Base-by-base conservation (phyloP, 495 filamentous ascomycete genomes). In the Trypethelium eluteriae region DNA sequence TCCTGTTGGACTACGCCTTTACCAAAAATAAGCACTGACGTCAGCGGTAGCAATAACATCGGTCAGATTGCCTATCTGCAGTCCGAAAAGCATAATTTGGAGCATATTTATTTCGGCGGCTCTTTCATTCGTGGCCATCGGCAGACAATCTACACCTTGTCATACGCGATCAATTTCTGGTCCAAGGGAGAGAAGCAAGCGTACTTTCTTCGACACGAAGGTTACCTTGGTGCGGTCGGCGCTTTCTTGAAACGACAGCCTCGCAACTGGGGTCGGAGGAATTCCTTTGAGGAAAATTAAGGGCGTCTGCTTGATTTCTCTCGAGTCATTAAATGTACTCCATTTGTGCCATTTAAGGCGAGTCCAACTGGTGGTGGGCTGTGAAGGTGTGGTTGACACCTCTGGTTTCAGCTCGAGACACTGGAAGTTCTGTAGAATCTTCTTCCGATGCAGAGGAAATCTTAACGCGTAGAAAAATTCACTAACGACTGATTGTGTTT, bases 81-180 rank as follows among this genome's bases (percentile, higher is more conserved):
- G 72, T 93, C 90, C 39, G 91, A 96, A 71, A 94, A 96, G 72
- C 92, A 98, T 75, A 81, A 85, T 61, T 82, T 97, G 25, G 88
- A 90, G 63, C 87, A 92, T 74, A 98, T 98, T 65, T 98, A 98
- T 77, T 98, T 98, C 72, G 94, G 94, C 12, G 94, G 94, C 39
- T 92, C 88, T 9, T 98, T 98, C 76, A 98, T 98, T 74, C 88
- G 95, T 14, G 93, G 94, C 53, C 94, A 98, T 76, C 85, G 86
- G 11, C 95, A 98, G 76, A 98, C 94, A 16, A 98, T 98, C 88
- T 93, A 96, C 74, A 96, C 94, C 0, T 82, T 98, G 1, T 89
- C 88, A 46, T 98, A 94, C 73, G 94, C 93, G 73, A 98, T 98
- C 78, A 88, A 88, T 65, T 98, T 97, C 78, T 98, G 94, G 94